A percentile compares a stretch with the other conserved stretches of the same genome.
Evolutionary conservation across 1,139 yeast genomes (phyloP).

Genomic region (Debaryomycetaceae sp.): DNA sequence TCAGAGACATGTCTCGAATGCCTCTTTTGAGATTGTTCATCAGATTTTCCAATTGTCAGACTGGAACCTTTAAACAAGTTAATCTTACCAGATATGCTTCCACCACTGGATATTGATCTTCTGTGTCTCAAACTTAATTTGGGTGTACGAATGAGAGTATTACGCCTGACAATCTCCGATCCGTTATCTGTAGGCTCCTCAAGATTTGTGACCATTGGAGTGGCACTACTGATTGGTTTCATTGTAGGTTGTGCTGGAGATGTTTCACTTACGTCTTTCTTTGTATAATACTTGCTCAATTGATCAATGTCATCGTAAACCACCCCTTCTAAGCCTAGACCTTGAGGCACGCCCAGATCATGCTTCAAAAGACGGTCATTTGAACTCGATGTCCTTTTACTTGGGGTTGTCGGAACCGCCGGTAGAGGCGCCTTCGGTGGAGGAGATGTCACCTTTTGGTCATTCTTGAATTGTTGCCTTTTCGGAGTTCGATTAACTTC

Average conservation of each 20-base stretch:
- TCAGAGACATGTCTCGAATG: slow-evolving; percentile 44
- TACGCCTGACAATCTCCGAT: slow-evolving; percentile 18
- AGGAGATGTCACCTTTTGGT: slow-evolving; percentile 21
- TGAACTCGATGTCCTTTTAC: slow-evolving; percentile 6
- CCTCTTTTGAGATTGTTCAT: slow-evolving; percentile 14
- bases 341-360: slow-evolving; percentile 26
- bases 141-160: slow-evolving; percentile 30
- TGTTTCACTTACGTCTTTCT: not conserved
- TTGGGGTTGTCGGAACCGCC: slow-evolving; percentile 20
- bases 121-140: slow-evolving; percentile 38
- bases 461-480: not conserved
- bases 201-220: slow-evolving; percentile 40
- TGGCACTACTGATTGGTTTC: slow-evolving; percentile 11
- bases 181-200: slow-evolving; percentile 15
- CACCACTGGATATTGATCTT: slow-evolving; percentile 40
- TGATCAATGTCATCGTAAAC: slow-evolving; percentile 16
- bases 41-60: slow-evolving; percentile 7
- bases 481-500: slow-evolving; percentile 5
- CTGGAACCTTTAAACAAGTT: slow-evolving; percentile 27
- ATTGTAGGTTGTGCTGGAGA: not conserved
- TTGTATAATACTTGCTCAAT: not conserved
- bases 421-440: slow-evolving; percentile 36
- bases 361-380: slow-evolving; percentile 7
- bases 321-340: slow-evolving; percentile 41
- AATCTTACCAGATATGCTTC: slow-evolving; percentile 25